A percentile compares a stretch with the other conserved stretches of the same genome.
These are phyloP conservation scores for Ustilago shanxiensis DNA, from an alignment of 1,284 basidiomycete genomes.

Conservation along the genomic window DNA sequence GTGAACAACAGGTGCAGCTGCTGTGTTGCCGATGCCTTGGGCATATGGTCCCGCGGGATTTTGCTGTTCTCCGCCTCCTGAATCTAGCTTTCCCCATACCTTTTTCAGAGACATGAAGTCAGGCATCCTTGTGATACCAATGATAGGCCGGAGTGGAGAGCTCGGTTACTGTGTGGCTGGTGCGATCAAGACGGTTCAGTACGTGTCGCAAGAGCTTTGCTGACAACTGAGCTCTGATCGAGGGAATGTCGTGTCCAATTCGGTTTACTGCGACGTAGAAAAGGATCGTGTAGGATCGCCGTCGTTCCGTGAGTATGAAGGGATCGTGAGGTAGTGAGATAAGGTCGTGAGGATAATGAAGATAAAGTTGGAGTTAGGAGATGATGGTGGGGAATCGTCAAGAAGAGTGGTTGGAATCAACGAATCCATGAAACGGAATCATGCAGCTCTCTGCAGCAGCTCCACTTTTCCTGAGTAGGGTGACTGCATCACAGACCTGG, in stretches of 20 bases:
- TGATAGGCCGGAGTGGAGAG: background rate
- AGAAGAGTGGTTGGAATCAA: slow-evolving; percentile 5
- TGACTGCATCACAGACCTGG: slow-evolving; percentile 6
- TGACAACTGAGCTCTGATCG: background rate
- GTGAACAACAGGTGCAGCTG: slow-evolving; percentile 11
- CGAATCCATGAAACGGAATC: background rate
- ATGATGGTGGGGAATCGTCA: slow-evolving; percentile 11
- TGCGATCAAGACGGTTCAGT: background rate
- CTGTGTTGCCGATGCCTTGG: slow-evolving; percentile 41
- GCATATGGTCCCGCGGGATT: slow-evolving; percentile 17
- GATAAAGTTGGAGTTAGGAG: background rate
- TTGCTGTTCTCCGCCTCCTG: slow-evolving; percentile 16
- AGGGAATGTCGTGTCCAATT: background rate
- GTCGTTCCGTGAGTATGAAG: background rate
- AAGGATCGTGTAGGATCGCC: no score
- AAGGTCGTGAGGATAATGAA: slow-evolving; percentile 2
- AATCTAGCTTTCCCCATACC: slow-evolving; percentile 50
- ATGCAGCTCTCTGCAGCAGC: slow-evolving; percentile 26
- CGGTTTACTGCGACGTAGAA: no score
- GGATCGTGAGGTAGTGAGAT: background rate
- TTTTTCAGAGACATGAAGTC: slow-evolving; percentile 55
- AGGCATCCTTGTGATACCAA: slow-evolving; percentile 31
- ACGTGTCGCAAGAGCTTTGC: background rate
- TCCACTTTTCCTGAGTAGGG: slow-evolving; percentile 5
- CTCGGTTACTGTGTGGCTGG: background rate